Conservation (phyloP, 2,329 filamentous ascomycete genomes). For the Fusarium nisikadoi region DNA sequence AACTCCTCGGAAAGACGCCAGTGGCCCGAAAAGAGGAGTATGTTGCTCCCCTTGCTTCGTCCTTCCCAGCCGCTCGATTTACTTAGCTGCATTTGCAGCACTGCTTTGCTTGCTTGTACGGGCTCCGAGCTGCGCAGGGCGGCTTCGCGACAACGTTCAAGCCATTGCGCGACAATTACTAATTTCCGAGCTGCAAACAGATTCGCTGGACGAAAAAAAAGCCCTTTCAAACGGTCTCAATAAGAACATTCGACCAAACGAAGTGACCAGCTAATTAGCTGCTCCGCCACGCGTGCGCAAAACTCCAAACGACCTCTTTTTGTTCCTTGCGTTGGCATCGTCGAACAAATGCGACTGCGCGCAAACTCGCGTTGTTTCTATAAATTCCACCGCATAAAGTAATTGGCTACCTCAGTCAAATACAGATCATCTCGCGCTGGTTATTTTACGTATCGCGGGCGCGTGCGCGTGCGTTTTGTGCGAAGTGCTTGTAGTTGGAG, state of each 20-base stretch:
- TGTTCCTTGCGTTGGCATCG: background rate
- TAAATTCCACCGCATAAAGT: constrained; percentile 6
- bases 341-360: constrained; percentile 17
- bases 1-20: constrained; percentile 29
- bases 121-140: constrained; percentile 25
- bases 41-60: constrained; percentile 34
- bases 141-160: constrained; percentile 24
- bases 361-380: constrained; percentile 1
- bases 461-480: constrained; percentile 23
- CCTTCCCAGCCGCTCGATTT: constrained; percentile 31
- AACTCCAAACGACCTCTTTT: background rate
- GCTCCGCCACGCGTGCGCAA: constrained; percentile 12
- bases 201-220: constrained; percentile 12
- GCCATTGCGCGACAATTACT: constrained; percentile 19
- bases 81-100: constrained; percentile 10
- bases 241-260: background rate
- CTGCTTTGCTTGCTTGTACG: constrained; percentile 3
- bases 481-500: constrained; percentile 25
- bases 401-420: constrained; percentile 5
- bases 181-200: constrained; percentile 4
- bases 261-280: background rate
- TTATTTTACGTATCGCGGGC: constrained; percentile 17
- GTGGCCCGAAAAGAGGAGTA: constrained; percentile 39
- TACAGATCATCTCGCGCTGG: background rate
- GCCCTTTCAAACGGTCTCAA: background rate